phyloP scores from a whole-genome alignment of 164 flowering plant species.

The Chimonanthus salicifolius region DNA sequence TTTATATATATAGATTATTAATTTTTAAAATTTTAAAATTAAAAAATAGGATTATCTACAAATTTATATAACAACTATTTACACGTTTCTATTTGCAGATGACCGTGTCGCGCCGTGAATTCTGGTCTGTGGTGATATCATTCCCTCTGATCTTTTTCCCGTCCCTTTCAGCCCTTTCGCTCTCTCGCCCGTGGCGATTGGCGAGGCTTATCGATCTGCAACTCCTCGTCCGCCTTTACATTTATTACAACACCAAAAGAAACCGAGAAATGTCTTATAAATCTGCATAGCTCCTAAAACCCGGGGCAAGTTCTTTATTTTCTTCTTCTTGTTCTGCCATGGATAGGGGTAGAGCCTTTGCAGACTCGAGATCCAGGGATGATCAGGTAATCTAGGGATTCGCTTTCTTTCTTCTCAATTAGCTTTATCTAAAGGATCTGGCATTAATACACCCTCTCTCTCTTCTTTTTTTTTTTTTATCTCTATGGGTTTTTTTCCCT shows the following conservation, averaged over 20 bases:
- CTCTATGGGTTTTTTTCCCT: not conserved
- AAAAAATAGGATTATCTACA: too few species aligned
- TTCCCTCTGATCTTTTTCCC: too few species aligned
- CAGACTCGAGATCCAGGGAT: not conserved
- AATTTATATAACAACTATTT: too few species aligned
- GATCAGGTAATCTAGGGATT: not conserved
- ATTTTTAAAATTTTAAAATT: too few species aligned
- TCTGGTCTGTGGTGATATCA: too few species aligned
- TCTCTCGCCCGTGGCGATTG: not conserved
- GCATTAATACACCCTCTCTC: not conserved
- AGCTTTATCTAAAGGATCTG: not conserved
- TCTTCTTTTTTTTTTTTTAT: too few species aligned
- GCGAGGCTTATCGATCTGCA: not conserved
- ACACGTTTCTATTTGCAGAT: too few species aligned
- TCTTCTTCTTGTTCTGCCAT: not conserved
- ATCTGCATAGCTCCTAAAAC: not conserved
- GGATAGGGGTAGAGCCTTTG: not conserved
- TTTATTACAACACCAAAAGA: not conserved
- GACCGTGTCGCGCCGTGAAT: too few species aligned
- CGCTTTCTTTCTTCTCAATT: not conserved
- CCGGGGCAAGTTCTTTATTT: not conserved
- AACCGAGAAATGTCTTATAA: not conserved
- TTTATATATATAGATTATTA: too few species aligned
- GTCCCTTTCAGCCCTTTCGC: not conserved
- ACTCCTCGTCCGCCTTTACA: not conserved